phyloP scores from a whole-genome alignment of 2,329 filamentous ascomycete species.

The Trichophaea hybrida region DNA sequence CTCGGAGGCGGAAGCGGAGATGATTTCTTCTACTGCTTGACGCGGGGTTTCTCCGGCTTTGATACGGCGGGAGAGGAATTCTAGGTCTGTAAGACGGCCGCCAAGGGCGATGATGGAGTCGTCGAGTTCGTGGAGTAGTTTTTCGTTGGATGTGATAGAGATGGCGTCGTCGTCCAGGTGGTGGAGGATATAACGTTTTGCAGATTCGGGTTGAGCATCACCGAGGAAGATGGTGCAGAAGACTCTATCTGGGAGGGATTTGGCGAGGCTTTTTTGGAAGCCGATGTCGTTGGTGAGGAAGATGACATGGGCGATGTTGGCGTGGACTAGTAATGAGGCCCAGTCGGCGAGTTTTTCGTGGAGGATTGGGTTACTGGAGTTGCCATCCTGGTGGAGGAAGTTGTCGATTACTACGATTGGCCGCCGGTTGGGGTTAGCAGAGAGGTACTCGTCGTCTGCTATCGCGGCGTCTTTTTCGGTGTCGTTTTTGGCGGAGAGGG shows the following conservation, averaged over 20 bases:
- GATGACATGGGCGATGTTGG: constrained; percentile 83
- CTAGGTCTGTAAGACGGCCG: constrained; percentile 85
- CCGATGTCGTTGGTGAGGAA: constrained; percentile 84
- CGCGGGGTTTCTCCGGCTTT: constrained; percentile 71
- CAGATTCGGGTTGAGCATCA: constrained; percentile 72
- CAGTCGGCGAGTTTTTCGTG: constrained; percentile 75
- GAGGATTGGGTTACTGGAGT: constrained; percentile 42
- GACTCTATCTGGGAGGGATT: constrained; percentile 76
- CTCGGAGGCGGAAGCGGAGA: constrained; percentile 75
- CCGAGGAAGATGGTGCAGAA: constrained; percentile 76
- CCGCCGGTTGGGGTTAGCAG: constrained; percentile 39
- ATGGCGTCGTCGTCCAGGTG: constrained; percentile 43
- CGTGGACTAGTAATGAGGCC: constrained; percentile 67
- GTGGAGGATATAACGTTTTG: constrained; percentile 77
- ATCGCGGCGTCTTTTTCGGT: constrained; percentile 38
- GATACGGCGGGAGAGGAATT: constrained; percentile 81
- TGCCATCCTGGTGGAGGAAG: constrained; percentile 37
- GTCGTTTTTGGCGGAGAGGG: constrained; percentile 37
- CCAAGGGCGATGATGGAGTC: constrained; percentile 68
- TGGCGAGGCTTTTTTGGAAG: constrained; percentile 73
- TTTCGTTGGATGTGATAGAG: constrained; percentile 4
- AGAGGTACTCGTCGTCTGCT: constrained; percentile 41
- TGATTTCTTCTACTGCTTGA: constrained; percentile 72
- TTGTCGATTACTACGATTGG: constrained; percentile 43
- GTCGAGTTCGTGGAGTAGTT: constrained; percentile 47